Evolutionary conservation across 2,329 filamentous ascomycete species (phyloP).

Genomic region (Triangularia verruculosa): DNA sequence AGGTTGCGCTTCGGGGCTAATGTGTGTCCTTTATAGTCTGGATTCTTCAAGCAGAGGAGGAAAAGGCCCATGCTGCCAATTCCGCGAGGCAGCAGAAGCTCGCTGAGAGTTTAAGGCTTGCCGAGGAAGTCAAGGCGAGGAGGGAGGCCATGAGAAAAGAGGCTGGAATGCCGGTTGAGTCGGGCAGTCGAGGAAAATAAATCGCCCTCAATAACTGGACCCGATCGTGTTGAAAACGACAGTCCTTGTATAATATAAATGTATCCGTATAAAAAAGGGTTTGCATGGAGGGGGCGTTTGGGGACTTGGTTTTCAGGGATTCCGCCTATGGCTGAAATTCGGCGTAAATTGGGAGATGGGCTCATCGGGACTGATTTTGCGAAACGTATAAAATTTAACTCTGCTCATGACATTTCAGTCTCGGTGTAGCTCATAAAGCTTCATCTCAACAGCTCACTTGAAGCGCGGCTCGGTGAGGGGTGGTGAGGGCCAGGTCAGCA

Average conservation of each 20-base stretch:
- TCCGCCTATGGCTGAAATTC: background rate
- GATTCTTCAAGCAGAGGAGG: constrained; percentile 48
- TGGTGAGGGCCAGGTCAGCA: constrained; percentile 16
- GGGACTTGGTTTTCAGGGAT: background rate
- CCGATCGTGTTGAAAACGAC: background rate
- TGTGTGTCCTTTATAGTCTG: constrained; percentile 41
- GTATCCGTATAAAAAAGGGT: background rate
- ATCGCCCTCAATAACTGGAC: background rate
- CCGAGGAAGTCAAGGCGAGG: constrained; percentile 42
- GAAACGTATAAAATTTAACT: background rate
- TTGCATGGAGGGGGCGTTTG: background rate
- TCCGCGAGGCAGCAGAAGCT: constrained; percentile 39
- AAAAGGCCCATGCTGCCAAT: constrained; percentile 44
- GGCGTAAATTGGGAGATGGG: background rate
- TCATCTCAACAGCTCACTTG: background rate
- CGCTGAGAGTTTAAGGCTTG: constrained; percentile 36
- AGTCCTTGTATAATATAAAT: constrained; percentile 1
- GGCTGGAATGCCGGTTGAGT: constrained; percentile 42
- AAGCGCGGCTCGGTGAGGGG: constrained; percentile 17
- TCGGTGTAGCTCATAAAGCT: background rate
- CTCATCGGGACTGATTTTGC: background rate
- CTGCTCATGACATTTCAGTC: background rate
- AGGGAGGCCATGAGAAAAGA: constrained; percentile 50
- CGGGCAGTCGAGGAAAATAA: constrained; percentile 25
- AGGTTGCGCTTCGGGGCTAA: background rate